Evolutionary conservation across 208 protist genomes (phyloP), one percentile per base, ranked within the genome.

Genomic region (Herpetomonas samuelpessoai): DNA sequence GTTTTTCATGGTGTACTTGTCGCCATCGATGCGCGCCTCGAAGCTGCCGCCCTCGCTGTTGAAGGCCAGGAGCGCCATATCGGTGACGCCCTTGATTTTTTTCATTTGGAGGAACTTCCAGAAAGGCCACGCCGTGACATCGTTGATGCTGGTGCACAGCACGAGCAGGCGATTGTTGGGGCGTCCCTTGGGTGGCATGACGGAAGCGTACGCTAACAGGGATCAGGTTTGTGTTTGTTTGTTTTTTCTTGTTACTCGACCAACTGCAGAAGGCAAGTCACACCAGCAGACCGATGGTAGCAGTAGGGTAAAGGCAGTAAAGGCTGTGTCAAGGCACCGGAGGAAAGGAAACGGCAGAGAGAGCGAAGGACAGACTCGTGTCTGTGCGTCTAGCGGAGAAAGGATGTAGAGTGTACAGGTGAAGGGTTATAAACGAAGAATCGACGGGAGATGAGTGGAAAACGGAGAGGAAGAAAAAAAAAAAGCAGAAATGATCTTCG

Each of bases 41-140:
- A 94, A 94, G 72, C 87, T 91, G 52, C 87, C 87, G 39, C 84
- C 87, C 21, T 83, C 65, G 52, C 77, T 89, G 83, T 91, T 94
- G 63, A 94, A 94, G 38, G 87, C 87, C 3, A 94, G 75, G 16
- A 94, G 79, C 2, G 73, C 81, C 63, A 94, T 75, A 59, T 94
- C 83, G 24, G 72, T 86, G 9, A 90, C 79, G 47, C 81, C 71
- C 26, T 74, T 75, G 21, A 91, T 72, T 56, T 86, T 83, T 65
- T 91, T 93, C 83, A 93, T 86, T 52, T 94, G 87, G 21, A 91
- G 59, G 59, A 91, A 91, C 69, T 94, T 94, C 84, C 87, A 94
- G 52, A 91, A 94, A 0, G 87, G 84, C 84, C 87, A 94, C 45
- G 79, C 75, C 2, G 87, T 90, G 44, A 88, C 79, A 66, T 94